Percentiles rank a stretch among this genome's conserved stretches.
These are phyloP conservation scores for Penicillium occitanis DNA, from an alignment of 2,329 filamentous ascomycete species.

Conservation along the genomic window DNA sequence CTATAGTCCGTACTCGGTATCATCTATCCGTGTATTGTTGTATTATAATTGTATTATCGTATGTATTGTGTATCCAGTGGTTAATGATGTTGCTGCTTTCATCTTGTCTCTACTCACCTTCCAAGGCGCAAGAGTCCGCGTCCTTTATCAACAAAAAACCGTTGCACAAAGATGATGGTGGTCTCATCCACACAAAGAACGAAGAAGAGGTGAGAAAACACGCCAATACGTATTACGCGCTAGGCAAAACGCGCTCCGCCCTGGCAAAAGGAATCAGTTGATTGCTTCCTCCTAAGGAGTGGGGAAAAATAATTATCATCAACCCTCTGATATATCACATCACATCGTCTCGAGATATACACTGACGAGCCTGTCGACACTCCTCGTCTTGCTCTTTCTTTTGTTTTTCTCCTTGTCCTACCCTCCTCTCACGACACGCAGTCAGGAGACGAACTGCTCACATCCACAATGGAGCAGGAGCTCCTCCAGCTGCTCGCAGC, in stretches of 20 bases:
- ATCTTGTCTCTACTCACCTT: neutral
- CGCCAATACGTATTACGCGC: conserved; percentile 15
- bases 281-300: conserved; percentile 6
- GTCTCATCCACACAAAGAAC: neutral
- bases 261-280: neutral
- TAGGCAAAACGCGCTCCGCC: conserved; percentile 9
- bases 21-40: neutral
- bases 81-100: neutral
- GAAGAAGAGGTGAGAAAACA: conserved; percentile 7
- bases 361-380: neutral
- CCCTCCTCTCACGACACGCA: neutral
- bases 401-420: neutral
- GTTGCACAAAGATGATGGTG: neutral
- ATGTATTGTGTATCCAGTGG: neutral
- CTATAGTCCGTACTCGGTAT: neutral
- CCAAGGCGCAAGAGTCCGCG: neutral
- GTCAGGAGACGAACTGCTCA: conserved; percentile 9
- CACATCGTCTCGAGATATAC: neutral
- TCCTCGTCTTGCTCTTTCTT: neutral
- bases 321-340: conserved; percentile 2
- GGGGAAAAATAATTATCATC: conserved; percentile 11
- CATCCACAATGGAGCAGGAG: conserved; percentile 77
- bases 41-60: neutral
- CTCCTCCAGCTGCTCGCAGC: conserved; percentile 83
- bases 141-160: neutral